Base-by-base conservation (phyloP, 2,329 filamentous ascomycete genomes). In the Huntiella abstrusa region DNA sequence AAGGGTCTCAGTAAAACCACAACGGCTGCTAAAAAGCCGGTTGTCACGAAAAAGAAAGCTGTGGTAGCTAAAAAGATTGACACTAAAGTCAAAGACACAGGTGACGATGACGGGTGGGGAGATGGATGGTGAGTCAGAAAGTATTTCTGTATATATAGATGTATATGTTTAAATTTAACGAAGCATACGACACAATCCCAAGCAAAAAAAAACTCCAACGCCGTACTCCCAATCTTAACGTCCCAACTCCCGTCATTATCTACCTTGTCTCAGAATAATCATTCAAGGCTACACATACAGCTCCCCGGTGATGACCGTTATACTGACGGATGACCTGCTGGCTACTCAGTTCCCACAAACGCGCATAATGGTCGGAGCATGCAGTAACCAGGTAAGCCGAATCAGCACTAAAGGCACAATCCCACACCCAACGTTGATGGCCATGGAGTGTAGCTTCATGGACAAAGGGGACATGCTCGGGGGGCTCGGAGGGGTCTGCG, bases 351-450 rank as follows among this genome's bases (percentile, higher is more conserved):
- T 95, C 87, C 87, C 87, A 95, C 48, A 95, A 65, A 13, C 87
- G 72, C 2, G 87, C 87, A 58, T 93, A 95, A 60, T 95, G 87
- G 59, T 95, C 87, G 37, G 81, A 88, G 59, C 85, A 94, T 4
- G 87, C 86, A 1, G 87, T 95, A 10, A 95, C 87, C 5, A 95
- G 68, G 57, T 95, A 95, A 0, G 87, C 87, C 33, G 80, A 87
- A 59, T 95, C 87, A 19, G 87, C 87, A 51, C 82, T 88, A 63
- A 95, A 95, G 1, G 87, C 87, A 57, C 87, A 95, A 60, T 95
- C 87, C 87, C 87, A 95, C 1, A 95, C 87, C 87, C 87, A 95
- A 46, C 87, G 78, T 64, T 95, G 87, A 62, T 95, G 87, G 46
- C 83, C 84, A 16, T 82, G 82, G 1, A 95, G 73, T 1, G 85